Conservation (phyloP, 2,329 filamentous ascomycete species). For the Hymenoscyphus infarciens region DNA sequence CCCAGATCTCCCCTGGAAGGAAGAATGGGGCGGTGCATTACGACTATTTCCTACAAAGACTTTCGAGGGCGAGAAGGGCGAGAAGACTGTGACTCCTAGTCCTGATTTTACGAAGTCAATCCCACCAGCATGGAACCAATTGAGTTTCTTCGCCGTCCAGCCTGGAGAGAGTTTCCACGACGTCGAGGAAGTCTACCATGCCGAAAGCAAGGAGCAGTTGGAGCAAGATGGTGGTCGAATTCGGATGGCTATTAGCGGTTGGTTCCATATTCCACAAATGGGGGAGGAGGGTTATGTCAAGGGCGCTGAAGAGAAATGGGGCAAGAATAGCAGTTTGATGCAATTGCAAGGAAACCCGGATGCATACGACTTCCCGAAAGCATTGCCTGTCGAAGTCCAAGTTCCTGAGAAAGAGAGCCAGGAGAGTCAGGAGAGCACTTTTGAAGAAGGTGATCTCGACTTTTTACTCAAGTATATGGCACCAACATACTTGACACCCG, state of each 20-base stretch:
- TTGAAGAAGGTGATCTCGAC: constrained; percentile 78
- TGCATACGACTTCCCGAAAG: constrained; percentile 77
- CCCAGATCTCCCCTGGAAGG: constrained; percentile 84
- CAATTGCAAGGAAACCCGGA: constrained; percentile 91
- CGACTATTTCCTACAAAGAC: constrained; percentile 75
- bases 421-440: constrained; percentile 47
- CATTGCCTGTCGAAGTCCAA: constrained; percentile 50
- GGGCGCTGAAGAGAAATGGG: constrained; percentile 83
- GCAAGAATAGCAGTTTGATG: constrained; percentile 84
- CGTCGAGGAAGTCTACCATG: constrained; percentile 93
- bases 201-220: constrained; percentile 54
- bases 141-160: constrained; percentile 97
- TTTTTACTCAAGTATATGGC: constrained; percentile 89
- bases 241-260: constrained; percentile 96
- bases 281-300: constrained; percentile 89
- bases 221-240: constrained; percentile 71
- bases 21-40: constrained; percentile 88
- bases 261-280: constrained; percentile 96
- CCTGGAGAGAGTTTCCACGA: constrained; percentile 99
- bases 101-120: constrained; percentile 79
- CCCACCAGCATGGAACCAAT: constrained; percentile 93
- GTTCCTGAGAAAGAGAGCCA: constrained; percentile 17
- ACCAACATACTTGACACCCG: constrained; percentile 86
- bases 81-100: constrained; percentile 73
- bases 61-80: constrained; percentile 63